phyloP scores from a whole-genome alignment of 768 basidiomycete species.

The Fomitopsis pulvina region DNA sequence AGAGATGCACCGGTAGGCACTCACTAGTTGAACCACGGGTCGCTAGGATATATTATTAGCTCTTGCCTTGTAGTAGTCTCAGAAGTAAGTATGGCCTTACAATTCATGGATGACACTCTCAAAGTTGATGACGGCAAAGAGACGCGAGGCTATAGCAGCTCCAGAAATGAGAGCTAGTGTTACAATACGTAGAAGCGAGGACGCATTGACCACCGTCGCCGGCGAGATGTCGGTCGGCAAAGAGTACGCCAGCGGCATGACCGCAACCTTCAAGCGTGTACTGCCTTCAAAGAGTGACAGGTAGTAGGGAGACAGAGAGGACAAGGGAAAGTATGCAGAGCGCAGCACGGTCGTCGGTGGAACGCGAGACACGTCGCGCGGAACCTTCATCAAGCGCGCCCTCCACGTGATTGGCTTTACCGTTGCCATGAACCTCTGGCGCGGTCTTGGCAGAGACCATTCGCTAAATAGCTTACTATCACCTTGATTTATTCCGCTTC shows the following conservation, averaged over 20 bases:
- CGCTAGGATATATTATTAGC: conserved; percentile 38
- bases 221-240: conserved; percentile 67
- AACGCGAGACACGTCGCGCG: conserved; percentile 7
- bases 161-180: conserved; percentile 88
- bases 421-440: too few relatives aligned
- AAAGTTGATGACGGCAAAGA: conserved; percentile 97
- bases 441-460: too few relatives aligned
- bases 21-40: conserved; percentile 99
- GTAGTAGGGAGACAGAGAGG: background rate
- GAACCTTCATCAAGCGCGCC: background rate
- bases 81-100: conserved; percentile 41
- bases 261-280: conserved; percentile 1
- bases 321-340: conserved; percentile 1
- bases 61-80: background rate
- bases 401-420: background rate
- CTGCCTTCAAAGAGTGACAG: background rate
- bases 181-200: conserved; percentile 84
- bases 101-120: conserved; percentile 99
- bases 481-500: background rate
- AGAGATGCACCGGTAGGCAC: conserved; percentile 33
- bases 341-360: conserved; percentile 1
- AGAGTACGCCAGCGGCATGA: conserved; percentile 47
- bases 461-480: background rate
- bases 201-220: conserved; percentile 76
- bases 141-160: conserved; percentile 90